Percentiles rank a stretch among this genome's conserved stretches.
Conservation (phyloP, 371 early-diverging fungal species). For the Mortierella sp. region DNA sequence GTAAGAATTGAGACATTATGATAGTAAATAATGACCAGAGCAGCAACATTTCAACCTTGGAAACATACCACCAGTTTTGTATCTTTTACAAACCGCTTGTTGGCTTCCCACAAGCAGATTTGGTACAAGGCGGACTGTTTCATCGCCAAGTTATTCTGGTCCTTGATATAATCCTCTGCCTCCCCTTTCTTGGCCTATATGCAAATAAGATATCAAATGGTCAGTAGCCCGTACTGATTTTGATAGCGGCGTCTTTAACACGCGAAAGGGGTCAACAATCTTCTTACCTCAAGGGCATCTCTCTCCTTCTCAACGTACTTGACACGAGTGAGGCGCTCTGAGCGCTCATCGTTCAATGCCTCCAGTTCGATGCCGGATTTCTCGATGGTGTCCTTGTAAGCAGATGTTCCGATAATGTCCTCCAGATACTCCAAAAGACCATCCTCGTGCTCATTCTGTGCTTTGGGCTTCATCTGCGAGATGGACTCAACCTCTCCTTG, state of each 20-base stretch:
- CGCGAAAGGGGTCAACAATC: background rate
- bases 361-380: conserved; percentile 79
- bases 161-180: conserved; percentile 84
- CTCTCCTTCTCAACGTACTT: conserved; percentile 90
- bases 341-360: conserved; percentile 80
- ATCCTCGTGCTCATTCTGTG: conserved; percentile 92
- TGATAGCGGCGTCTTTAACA: background rate
- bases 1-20: background rate
- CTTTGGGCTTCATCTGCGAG: conserved; percentile 99
- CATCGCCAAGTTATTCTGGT: conserved; percentile 83
- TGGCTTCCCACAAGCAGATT: conserved; percentile 68
- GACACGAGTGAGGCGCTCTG: conserved; percentile 88
- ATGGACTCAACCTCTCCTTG: conserved; percentile 99
- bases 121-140: conserved; percentile 87
- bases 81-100: conserved; percentile 62
- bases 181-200: conserved; percentile 84
- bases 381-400: conserved; percentile 94
- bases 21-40: background rate
- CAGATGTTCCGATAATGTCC: conserved; percentile 99
- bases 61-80: conserved; percentile 63
- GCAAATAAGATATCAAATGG: too few species aligned
- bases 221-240: background rate
- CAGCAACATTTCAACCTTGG: too few species aligned
- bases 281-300: conserved; percentile 75
- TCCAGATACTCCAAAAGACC: conserved; percentile 99